These are phyloP conservation scores for Leucocoprinus leucothites DNA, from an alignment of 768 basidiomycete species.

Conservation along the genomic window DNA sequence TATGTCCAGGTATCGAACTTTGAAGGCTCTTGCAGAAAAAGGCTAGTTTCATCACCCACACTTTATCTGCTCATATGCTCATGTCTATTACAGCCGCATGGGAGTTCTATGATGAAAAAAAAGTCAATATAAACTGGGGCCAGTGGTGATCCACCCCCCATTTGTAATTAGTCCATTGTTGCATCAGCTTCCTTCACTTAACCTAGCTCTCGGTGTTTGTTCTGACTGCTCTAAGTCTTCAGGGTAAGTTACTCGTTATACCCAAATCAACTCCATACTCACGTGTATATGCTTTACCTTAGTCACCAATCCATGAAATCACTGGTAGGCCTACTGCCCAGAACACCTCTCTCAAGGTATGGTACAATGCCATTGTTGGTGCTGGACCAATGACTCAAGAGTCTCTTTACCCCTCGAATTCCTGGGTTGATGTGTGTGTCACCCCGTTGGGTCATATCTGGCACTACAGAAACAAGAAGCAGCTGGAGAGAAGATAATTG, in stretches of 20 bases:
- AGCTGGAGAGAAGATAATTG: slow-evolving; percentile 55
- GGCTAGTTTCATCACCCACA: slow-evolving; percentile 23
- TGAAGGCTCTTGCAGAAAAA: slow-evolving; percentile 67
- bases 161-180: slow-evolving; percentile 28
- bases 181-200: no score
- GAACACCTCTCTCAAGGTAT: slow-evolving; percentile 33
- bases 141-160: slow-evolving; percentile 53
- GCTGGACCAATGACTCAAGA: slow-evolving; percentile 20
- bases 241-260: slow-evolving; percentile 20
- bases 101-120: slow-evolving; percentile 41
- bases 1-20: slow-evolving; percentile 51
- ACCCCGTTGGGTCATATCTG: slow-evolving; percentile 51
- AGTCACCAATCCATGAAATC: slow-evolving; percentile 44
- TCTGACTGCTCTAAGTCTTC: slow-evolving; percentile 21
- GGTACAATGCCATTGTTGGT: slow-evolving; percentile 25
- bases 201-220: no score
- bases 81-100: slow-evolving; percentile 31
- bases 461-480: slow-evolving; percentile 53
- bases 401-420: slow-evolving; percentile 14
- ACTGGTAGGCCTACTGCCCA: slow-evolving; percentile 26
- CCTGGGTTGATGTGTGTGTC: slow-evolving; percentile 55
- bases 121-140: slow-evolving; percentile 41
- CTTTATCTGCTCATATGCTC: not conserved
- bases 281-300: not conserved
- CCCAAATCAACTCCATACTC: not conserved